Conservation (phyloP, 805 yeast genomes). For the Nakazawaea siamensis region DNA sequence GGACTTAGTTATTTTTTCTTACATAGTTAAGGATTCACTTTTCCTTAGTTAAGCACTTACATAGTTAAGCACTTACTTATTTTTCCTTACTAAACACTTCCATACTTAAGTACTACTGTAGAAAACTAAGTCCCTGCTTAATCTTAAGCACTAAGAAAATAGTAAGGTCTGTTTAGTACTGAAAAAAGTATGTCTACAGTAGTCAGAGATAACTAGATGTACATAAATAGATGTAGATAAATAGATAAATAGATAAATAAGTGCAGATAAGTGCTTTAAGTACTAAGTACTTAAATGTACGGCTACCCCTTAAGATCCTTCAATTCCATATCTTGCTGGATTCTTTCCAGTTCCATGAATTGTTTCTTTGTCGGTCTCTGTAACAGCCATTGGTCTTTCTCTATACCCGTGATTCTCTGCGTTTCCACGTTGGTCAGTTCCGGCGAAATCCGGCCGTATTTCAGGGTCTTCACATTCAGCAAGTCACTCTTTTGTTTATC, state of each 20-base stretch:
- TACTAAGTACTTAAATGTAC: no score
- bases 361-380: conserved; percentile 69
- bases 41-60: no score
- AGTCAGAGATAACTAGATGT: no score
- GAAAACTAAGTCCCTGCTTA: no score
- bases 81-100: no score
- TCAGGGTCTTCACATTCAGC: conserved; percentile 30
- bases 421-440: not conserved
- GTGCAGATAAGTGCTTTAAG: not conserved
- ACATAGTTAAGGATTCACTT: no score
- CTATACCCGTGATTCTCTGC: not conserved
- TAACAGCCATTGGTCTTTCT: conserved; percentile 27
- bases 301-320: conserved; percentile 21
- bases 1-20: no score
- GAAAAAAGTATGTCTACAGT: no score
- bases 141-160: no score
- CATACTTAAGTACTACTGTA: no score
- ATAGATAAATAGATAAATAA: not conserved
- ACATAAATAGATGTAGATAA: conserved; percentile 1
- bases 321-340: conserved; percentile 54
- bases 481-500: conserved; percentile 61
- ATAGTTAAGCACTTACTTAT: no score
- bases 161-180: no score
- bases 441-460: conserved; percentile 14
- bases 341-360: conserved; percentile 64